A percentile compares a stretch with the other conserved stretches of the same genome.
Conservation (phyloP, 129 eudicot genomes). For the sunflower (Helianthus annuus) region HanXRQr2.0-SUNRISE NC_035436.2:55203743-55204242, state of each 20-base stretch:
- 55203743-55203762: slow-evolving; percentile 2
- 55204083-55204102: slow-evolving; percentile 8
- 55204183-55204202: background rate
- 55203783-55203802: slow-evolving; percentile 18
- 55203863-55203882: slow-evolving; percentile 99
- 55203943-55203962: slow-evolving; percentile 82
- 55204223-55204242: slow-evolving; percentile 92
- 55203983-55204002: slow-evolving; percentile 86
- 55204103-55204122: slow-evolving; percentile 13
- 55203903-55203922: slow-evolving; percentile 99
- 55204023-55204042: slow-evolving; percentile 93
- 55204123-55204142: slow-evolving; percentile 10
- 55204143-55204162: slow-evolving; percentile 7
- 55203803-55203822: slow-evolving; percentile 1
- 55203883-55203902: slow-evolving; percentile 95
- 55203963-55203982: slow-evolving; percentile 99
- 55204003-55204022: slow-evolving; percentile 94
- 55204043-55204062: slow-evolving; percentile 1
- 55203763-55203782: slow-evolving; percentile 11
- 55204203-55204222: slow-evolving; percentile 70
- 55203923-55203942: slow-evolving; percentile 88
- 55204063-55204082: background rate
- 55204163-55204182: background rate
- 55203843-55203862: slow-evolving; percentile 56
- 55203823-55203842: slow-evolving; percentile 1